Evolutionary conservation across 1,284 basidiomycete species (phyloP).

Genomic region (Porogramme epimiltina): DNA sequence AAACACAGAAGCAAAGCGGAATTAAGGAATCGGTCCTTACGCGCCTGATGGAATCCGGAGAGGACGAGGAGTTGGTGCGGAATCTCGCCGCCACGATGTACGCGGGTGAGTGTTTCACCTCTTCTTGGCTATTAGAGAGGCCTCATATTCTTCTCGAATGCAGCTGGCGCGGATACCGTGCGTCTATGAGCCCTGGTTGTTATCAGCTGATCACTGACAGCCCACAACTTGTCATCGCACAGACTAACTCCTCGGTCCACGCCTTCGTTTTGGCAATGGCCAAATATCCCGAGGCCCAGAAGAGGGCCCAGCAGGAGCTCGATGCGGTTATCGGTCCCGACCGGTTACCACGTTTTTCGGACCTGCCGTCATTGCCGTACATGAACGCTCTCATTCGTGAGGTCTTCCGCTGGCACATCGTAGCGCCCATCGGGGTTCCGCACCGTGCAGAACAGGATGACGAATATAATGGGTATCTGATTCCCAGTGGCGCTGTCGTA

Average conservation of each 20-base stretch:
- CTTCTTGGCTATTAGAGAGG: neutral
- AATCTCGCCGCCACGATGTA: constrained; percentile 15
- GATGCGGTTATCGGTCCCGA: constrained; percentile 31
- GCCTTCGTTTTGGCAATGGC: constrained; percentile 34
- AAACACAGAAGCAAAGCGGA: neutral
- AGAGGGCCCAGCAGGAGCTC: constrained; percentile 33
- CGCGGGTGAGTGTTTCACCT: constrained; percentile 7
- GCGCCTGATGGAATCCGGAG: neutral
- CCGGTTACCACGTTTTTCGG: constrained; percentile 33
- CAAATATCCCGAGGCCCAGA: constrained; percentile 30
- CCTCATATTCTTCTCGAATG: too few species aligned
- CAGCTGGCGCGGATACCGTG: constrained; percentile 19
- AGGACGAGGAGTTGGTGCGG: constrained; percentile 5
- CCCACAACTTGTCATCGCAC: neutral
- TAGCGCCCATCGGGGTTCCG: constrained; percentile 18
- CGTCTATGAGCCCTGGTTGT: neutral
- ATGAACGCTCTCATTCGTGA: constrained; percentile 35
- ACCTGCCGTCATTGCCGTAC: constrained; percentile 31
- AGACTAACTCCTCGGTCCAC: constrained; percentile 14
- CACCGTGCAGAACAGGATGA: constrained; percentile 16
- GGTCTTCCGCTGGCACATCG: constrained; percentile 32
- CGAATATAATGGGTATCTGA: constrained; percentile 10
- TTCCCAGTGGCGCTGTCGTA: neutral
- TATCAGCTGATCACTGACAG: neutral
- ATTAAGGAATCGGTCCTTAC: constrained; percentile 8